Evolutionary conservation across 441 rosid genomes (phyloP).

Genomic region (Mallotus japonicus): DNA sequence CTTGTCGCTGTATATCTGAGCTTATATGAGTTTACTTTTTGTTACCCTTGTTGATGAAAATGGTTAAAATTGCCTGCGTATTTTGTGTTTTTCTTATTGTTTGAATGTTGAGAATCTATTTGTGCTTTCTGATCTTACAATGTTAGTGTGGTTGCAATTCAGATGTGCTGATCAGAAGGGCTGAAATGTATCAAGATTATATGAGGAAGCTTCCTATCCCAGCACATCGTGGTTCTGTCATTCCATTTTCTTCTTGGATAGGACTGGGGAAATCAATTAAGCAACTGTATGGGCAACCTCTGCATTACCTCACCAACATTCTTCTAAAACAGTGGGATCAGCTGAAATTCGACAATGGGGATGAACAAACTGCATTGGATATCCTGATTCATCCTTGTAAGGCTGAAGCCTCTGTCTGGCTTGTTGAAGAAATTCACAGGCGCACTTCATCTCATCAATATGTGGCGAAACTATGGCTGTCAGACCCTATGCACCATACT

Average conservation of each 20-base stretch:
- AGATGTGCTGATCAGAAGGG: slow-evolving; percentile 55
- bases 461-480: slow-evolving; percentile 64
- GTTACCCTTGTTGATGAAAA: too few relatives aligned
- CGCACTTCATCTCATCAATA: slow-evolving; percentile 56
- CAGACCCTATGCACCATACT: slow-evolving; percentile 56
- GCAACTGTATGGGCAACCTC: slow-evolving; percentile 68
- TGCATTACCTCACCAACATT: slow-evolving; percentile 82
- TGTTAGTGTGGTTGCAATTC: slow-evolving; percentile 2
- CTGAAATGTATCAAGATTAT: slow-evolving; percentile 79
- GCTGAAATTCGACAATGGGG: slow-evolving; percentile 45
- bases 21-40: too few relatives aligned
- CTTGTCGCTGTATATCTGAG: too few relatives aligned
- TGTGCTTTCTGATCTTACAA: not conserved
- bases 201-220: slow-evolving; percentile 71
- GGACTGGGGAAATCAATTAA: slow-evolving; percentile 74
- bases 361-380: slow-evolving; percentile 57
- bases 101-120: not conserved
- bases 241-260: slow-evolving; percentile 74
- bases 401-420: slow-evolving; percentile 89
- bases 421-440: slow-evolving; percentile 78
- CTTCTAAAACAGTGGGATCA: slow-evolving; percentile 74
- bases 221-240: slow-evolving; percentile 54
- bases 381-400: slow-evolving; percentile 65
- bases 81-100: not conserved
- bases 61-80: not conserved